These are phyloP conservation scores for Neolentinus lepideus DNA, from an alignment of 1,284 basidiomycete species.

Conservation along the genomic window DNA sequence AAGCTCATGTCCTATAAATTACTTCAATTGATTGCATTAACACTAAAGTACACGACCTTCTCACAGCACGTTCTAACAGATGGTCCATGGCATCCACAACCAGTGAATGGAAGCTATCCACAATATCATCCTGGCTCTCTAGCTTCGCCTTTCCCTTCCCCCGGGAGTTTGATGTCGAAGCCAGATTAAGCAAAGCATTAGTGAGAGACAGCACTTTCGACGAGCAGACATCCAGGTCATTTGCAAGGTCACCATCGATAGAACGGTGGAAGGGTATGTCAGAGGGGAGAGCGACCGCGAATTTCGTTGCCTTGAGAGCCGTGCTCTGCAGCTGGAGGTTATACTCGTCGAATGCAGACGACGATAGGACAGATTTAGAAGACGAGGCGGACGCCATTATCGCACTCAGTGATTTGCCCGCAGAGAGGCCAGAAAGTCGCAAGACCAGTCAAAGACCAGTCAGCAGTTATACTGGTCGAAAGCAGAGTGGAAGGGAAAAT, in stretches of 20 bases:
- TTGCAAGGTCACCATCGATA: conserved; percentile 65
- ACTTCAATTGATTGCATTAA: conserved; percentile 2
- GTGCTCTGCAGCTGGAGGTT: conserved; percentile 47
- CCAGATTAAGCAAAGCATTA: conserved; percentile 55
- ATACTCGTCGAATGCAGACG: conserved; percentile 27
- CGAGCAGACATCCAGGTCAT: conserved; percentile 58
- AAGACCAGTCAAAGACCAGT: neutral
- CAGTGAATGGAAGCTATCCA: conserved; percentile 73
- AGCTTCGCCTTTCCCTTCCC: conserved; percentile 44
- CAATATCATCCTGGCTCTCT: conserved; percentile 69
- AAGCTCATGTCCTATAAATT: conserved; percentile 65
- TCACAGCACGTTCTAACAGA: conserved; percentile 77
- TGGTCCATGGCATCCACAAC: conserved; percentile 83
- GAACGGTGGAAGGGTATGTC: conserved; percentile 85
- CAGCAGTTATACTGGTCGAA: no score
- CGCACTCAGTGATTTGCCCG: neutral
- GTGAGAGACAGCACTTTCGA: conserved; percentile 54
- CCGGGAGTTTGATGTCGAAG: conserved; percentile 33
- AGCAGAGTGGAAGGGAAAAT: no score
- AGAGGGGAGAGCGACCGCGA: conserved; percentile 48
- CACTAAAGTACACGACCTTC: conserved; percentile 18
- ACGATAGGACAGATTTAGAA: conserved; percentile 5
- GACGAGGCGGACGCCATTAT: neutral
- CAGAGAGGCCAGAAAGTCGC: neutral
- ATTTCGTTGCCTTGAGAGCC: conserved; percentile 54